phyloP scores from a whole-genome alignment of 192 early-diverging fungal genomes.

The Entomortierella parvispora region DNA sequence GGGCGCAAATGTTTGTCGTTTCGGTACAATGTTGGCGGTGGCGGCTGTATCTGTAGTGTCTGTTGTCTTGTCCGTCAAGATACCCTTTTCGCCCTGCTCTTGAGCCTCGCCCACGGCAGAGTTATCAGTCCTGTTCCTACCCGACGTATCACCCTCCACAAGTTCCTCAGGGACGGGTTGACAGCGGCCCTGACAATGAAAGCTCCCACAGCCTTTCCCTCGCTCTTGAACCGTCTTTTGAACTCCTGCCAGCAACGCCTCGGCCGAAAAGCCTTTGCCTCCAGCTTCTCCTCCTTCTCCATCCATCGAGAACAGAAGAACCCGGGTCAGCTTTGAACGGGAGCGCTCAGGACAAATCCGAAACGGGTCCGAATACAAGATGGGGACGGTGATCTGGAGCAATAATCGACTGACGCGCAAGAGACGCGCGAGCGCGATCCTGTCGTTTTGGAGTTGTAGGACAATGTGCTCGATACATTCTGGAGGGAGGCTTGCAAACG shows the following conservation, averaged over 20 bases:
- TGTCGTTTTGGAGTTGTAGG: neutral
- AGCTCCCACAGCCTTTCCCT: neutral
- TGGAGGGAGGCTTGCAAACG: constrained; percentile 1
- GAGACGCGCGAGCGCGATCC: neutral
- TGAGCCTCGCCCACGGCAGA: no score
- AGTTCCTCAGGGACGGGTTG: no score
- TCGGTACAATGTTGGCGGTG: no score
- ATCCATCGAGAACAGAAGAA: neutral
- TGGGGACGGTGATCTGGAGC: constrained; percentile 9
- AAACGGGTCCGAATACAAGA: constrained; percentile 22
- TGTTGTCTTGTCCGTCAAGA: no score
- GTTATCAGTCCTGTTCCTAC: no score
- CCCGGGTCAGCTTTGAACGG: neutral
- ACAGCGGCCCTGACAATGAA: no score
- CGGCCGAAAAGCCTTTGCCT: neutral
- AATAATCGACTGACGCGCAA: constrained; percentile 4
- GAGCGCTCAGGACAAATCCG: neutral
- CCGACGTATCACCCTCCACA: no score
- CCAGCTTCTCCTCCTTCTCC: neutral
- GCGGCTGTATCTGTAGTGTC: no score
- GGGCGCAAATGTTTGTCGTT: no score
- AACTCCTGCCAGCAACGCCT: neutral
- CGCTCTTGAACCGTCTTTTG: neutral
- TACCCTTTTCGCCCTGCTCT: no score
- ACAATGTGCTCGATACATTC: constrained; percentile 25